Base-by-base conservation (phyloP, 345 rosid genomes). In the Corchorus capsularis region DNA sequence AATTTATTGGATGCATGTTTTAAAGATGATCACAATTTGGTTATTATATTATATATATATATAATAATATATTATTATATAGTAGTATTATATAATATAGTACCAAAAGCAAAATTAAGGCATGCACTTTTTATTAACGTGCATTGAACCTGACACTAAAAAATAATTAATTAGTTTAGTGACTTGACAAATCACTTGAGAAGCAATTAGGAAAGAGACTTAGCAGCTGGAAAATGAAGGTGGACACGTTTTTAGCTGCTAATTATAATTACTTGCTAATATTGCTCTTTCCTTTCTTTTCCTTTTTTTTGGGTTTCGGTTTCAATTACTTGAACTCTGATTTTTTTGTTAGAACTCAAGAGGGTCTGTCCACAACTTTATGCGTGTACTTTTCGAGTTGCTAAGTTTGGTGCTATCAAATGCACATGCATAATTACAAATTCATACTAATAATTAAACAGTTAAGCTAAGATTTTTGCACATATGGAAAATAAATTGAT, bases 371-470 rank as follows among this genome's bases (percentile, higher is more conserved):
- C 2, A 45, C 47, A 3, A 7, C 8, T 41, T 8, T 8, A 64
- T 45, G 8, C 8, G 47, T 45, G 11, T 65, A 45, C 35, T 43
- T 65, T 45, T 67, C 71, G 75, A 55, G 61, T 75, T 63, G 19
- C 77, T 75, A 34, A 41, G 43, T 61, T 8, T 60, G 50, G 50
- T 22, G 63, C 37, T 45, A 35, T 11, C 59, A 47, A 50, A 50
- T 8, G 77, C 78, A 71, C 87, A 73, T 78, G 80, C 56, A 65
- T 20, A 12, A 7, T 59, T 63, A 72, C 27, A 60, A 56, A 54
- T 35, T 9, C 47, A n/a, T 19, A 27, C 27, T 27, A 27, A 27
- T 27, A 27, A 27, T 27, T 27, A 27, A 27, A 27, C 27, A 27
- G 27, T 27, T 27, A 27, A 27, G 27, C 27, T 27, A 27, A 27